phyloP scores from a whole-genome alignment of 805 yeast species.

The Suhomyces kilbournensis region DNA sequence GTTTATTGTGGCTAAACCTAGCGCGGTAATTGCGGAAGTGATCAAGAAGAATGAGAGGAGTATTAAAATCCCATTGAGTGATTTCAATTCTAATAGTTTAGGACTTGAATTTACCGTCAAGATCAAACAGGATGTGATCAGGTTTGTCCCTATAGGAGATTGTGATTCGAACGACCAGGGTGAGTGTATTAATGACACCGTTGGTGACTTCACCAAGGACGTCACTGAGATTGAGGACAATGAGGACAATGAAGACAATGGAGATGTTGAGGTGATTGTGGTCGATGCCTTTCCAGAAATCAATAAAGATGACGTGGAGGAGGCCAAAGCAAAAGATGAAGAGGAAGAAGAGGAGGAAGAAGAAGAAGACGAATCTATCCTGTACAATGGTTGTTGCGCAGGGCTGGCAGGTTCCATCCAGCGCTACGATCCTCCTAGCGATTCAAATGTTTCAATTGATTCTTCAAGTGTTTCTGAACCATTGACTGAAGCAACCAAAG shows the following conservation, averaged over 20 bases:
- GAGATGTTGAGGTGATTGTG: neutral
- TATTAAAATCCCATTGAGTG: constrained; percentile 17
- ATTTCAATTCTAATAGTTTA: constrained; percentile 21
- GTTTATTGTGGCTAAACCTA: constrained; percentile 33
- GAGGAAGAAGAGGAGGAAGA: neutral
- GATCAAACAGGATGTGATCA: constrained; percentile 12
- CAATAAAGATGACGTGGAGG: constrained; percentile 1
- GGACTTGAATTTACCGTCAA: constrained; percentile 18
- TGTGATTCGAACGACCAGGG: constrained; percentile 6
- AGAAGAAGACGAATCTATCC: neutral
- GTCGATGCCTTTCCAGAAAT: constrained; percentile 4
- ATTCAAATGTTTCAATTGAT: neutral
- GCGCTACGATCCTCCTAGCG: constrained; percentile 5
- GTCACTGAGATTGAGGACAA: neutral
- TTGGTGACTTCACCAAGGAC: constrained; percentile 3
- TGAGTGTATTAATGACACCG: constrained; percentile 4
- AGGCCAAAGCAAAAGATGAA: neutral
- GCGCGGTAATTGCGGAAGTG: constrained; percentile 16
- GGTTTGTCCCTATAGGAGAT: constrained; percentile 13
- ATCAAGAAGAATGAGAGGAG: constrained; percentile 10
- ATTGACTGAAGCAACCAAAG: neutral
- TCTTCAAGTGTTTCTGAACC: neutral
- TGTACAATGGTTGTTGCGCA: constrained; percentile 4
- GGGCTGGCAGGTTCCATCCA: constrained; percentile 5
- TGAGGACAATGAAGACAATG: constrained; percentile 3